Percentiles rank a stretch among this genome's conserved stretches.
phyloP scores from a whole-genome alignment of 495 filamentous ascomycete genomes.

The Schizothecium vesticola region DNA sequence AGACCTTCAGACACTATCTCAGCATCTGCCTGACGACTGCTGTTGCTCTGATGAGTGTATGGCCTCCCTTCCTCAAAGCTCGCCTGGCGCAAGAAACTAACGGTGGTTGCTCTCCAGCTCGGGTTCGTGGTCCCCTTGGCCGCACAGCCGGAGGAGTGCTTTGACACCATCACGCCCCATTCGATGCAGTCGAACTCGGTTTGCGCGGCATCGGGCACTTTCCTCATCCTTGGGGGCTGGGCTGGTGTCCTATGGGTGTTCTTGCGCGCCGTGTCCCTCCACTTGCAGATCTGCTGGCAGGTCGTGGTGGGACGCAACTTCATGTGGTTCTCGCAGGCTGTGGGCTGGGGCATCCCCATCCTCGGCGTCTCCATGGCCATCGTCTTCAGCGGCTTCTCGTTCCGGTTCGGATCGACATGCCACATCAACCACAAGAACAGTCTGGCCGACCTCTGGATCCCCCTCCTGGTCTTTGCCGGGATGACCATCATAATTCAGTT shows the following conservation, averaged over 20 bases:
- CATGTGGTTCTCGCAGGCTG: constrained; percentile 76
- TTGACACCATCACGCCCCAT: constrained; percentile 85
- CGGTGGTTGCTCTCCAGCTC: constrained; percentile 36
- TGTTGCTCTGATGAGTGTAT: constrained; percentile 71
- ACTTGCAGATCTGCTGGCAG: constrained; percentile 98
- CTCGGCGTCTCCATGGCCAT: constrained; percentile 68
- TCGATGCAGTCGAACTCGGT: constrained; percentile 77
- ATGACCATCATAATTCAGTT: constrained; percentile 78
- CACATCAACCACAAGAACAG: constrained; percentile 85
- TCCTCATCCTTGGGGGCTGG: constrained; percentile 81
- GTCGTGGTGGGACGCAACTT: constrained; percentile 80
- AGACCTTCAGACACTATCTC: constrained; percentile 86
- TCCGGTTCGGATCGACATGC: constrained; percentile 84
- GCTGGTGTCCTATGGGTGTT: constrained; percentile 83
- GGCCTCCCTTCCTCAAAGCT: constrained; percentile 20
- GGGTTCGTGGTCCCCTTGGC: constrained; percentile 90
- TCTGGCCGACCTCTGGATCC: constrained; percentile 83
- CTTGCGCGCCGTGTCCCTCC: constrained; percentile 82
- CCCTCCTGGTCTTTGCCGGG: constrained; percentile 72
- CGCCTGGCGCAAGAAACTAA: background rate
- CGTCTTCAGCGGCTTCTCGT: constrained; percentile 85
- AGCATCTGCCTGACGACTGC: constrained; percentile 78
- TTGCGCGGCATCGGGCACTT: constrained; percentile 83
- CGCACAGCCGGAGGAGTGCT: constrained; percentile 74
- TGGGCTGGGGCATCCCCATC: constrained; percentile 78